A percentile compares a stretch with the other conserved stretches of the same genome.
Conservation (phyloP, 1,284 basidiomycete genomes). For the Leccinum pachyderme region DNA sequence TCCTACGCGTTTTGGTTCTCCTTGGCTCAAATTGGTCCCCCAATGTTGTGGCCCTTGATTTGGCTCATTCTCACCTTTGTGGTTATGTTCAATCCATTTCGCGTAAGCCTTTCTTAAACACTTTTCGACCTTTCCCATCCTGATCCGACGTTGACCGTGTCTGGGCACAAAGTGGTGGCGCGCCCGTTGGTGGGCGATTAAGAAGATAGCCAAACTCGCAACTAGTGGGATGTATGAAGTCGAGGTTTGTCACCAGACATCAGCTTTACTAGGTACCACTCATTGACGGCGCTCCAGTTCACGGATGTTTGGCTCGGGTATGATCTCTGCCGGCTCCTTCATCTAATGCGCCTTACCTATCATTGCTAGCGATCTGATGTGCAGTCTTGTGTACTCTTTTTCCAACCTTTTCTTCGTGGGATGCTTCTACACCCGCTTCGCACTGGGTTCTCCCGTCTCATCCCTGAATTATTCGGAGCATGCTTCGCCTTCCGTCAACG, state of each 20-base stretch:
- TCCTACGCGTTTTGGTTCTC: constrained; percentile 85
- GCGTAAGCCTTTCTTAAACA: constrained; percentile 43
- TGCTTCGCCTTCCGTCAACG: neutral
- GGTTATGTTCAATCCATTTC: constrained; percentile 77
- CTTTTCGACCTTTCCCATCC: neutral
- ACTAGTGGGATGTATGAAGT: constrained; percentile 72
- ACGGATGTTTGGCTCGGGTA: constrained; percentile 83
- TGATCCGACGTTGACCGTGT: neutral
- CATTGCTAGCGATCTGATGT: constrained; percentile 73
- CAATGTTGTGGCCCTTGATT: constrained; percentile 74
- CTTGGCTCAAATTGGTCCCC: constrained; percentile 61
- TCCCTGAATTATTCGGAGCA: neutral
- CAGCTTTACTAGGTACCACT: neutral
- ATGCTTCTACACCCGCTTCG: constrained; percentile 59
- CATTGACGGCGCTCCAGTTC: constrained; percentile 45
- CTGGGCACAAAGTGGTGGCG: constrained; percentile 18
- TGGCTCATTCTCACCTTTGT: constrained; percentile 72
- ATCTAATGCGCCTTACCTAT: constrained; percentile 13
- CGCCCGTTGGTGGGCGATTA: constrained; percentile 78
- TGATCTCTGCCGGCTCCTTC: constrained; percentile 24
- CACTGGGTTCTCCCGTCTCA: neutral
- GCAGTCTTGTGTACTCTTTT: constrained; percentile 72
- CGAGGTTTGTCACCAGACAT: constrained; percentile 51
- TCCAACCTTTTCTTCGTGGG: constrained; percentile 72
- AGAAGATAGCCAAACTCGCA: constrained; percentile 59